Evolutionary conservation across 305 asterid genomes (phyloP), one percentile per base, ranked within the genome.

Genomic region (Striga hermonthica): DNA sequence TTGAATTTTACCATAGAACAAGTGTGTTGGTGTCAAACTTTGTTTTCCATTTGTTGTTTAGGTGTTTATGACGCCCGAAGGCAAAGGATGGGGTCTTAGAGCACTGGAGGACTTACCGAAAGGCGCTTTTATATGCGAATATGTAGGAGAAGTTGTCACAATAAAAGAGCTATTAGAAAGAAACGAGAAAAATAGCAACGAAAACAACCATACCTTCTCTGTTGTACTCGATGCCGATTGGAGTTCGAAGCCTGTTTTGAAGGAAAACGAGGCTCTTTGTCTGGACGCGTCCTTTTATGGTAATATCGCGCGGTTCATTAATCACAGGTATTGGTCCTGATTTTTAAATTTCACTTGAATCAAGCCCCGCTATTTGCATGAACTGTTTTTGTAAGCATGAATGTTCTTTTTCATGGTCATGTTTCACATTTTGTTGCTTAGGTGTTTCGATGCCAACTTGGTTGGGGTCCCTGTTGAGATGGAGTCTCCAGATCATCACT

Each of bases 121-220:
- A 78, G 87, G 85, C 60, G 74, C 83, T 34, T 81, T 84, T 74
- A 58, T 84, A n/a, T 84, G 90, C 58, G 87, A 84, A 66, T 84
- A 78, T 38, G 81, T 76, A 4, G 87, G 87, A 45, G 85, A 84
- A 69, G 80, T 81, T 38, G 75, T 84, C 70, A 84, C 90, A 61
- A 65, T 44, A 58, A 65, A 53, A 3, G 84, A 84, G 71, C 59
- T 75, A 64, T 70, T 44, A 57, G 80, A 75, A 45, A 76, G 86
- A 47, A 69, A 69, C 57, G 35, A 59, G 16, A 76, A 40, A 57
- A 64, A 49, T 39, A 62, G 54, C 50, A 65, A 71, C 53, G 69
- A 69, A 22, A 22, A 22, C 69, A 75, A 39, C 57, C 83, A 74
- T 47, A 72, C 76, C 6, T 72, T 78, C 53, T 65, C 81, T 9